phyloP scores from a whole-genome alignment of 345 rosid genomes.

The Durio zibethinus region DNA sequence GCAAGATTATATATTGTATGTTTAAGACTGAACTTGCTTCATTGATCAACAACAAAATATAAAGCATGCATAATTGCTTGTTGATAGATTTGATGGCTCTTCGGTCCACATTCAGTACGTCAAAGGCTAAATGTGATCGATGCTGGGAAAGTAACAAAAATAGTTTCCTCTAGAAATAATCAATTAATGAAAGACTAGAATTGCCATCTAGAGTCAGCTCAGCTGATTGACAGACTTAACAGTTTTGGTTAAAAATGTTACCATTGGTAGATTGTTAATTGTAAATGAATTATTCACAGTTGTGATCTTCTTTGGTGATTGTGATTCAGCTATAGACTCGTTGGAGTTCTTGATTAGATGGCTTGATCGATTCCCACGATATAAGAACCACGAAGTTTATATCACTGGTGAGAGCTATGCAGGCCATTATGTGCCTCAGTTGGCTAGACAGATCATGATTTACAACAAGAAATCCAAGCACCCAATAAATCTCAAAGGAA shows the following conservation, averaged over 20 bases:
- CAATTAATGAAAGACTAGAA: not conserved
- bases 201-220: not conserved
- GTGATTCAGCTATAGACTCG: conserved; percentile 74
- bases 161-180: not conserved
- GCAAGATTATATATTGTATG: not conserved
- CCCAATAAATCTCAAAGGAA: conserved; percentile 78
- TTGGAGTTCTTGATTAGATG: conserved; percentile 68
- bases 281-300: not conserved
- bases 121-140: not conserved
- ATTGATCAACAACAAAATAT: not conserved
- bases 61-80: not conserved
- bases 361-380: conserved; percentile 79
- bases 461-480: conserved; percentile 52
- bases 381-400: conserved; percentile 66
- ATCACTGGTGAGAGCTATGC: conserved; percentile 96
- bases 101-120: not conserved
- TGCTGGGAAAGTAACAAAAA: not conserved
- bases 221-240: not conserved
- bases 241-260: not conserved
- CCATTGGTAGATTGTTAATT: not conserved
- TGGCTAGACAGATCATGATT: conserved; percentile 66
- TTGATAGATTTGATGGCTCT: not conserved
- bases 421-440: conserved; percentile 98
- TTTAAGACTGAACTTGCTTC: not conserved
- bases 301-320: not conserved